Percentiles rank a stretch among this genome's conserved stretches.
These are phyloP conservation scores for Pezicula rhizophila DNA, from an alignment of 2,329 filamentous ascomycete genomes.

Conservation along the genomic window DNA sequence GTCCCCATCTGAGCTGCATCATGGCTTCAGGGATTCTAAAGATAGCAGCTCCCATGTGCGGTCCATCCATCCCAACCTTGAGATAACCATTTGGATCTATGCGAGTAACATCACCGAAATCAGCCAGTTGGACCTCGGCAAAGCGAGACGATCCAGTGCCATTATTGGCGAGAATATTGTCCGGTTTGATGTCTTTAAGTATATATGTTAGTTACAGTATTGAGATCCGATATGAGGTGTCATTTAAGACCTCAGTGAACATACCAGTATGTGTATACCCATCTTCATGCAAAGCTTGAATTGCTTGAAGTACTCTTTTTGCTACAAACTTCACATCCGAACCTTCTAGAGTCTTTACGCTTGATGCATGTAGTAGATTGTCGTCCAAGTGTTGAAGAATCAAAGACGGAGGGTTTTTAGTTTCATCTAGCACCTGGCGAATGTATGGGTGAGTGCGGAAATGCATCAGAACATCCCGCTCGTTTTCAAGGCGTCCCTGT, in stretches of 20 bases:
- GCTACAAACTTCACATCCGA: constrained; percentile 16
- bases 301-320: constrained; percentile 18
- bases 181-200: constrained; percentile 26
- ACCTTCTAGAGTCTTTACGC: constrained; percentile 13
- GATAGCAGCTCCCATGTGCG: constrained; percentile 29
- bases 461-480: constrained; percentile 18
- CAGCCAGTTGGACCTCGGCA: constrained; percentile 28
- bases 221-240: constrained; percentile 9
- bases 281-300: constrained; percentile 19
- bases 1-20: constrained; percentile 29
- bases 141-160: constrained; percentile 24
- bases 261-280: constrained; percentile 20
- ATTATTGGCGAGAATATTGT: constrained; percentile 32
- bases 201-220: constrained; percentile 12
- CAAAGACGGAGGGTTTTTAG: constrained; percentile 17
- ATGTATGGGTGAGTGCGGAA: constrained; percentile 14
- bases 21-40: constrained; percentile 32
- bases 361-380: constrained; percentile 17
- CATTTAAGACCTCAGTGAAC: constrained; percentile 9
- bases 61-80: constrained; percentile 15
- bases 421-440: constrained; percentile 20
- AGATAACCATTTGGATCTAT: constrained; percentile 18
- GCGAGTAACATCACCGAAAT: constrained; percentile 26
- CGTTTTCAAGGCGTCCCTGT: constrained; percentile 17
- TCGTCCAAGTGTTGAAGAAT: constrained; percentile 17